These are phyloP conservation scores for Vigna mungo DNA, from an alignment of 306 rosid genomes.

Conservation along the genomic window DNA sequence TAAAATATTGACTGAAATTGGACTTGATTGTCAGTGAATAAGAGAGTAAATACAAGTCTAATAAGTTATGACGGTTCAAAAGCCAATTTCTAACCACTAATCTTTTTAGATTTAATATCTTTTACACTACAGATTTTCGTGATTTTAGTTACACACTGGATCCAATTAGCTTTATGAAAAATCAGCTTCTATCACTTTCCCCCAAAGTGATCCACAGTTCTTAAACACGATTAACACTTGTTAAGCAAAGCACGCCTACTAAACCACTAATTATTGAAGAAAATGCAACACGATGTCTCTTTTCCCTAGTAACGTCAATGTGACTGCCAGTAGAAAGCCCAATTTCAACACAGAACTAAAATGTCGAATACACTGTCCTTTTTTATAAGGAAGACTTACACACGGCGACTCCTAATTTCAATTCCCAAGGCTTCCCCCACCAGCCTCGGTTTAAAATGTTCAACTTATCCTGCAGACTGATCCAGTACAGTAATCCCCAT, in stretches of 20 bases:
- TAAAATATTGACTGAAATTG: conserved; percentile 5
- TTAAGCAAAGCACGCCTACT: conserved; percentile 2
- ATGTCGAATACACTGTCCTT: neutral
- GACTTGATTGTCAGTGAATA: conserved; percentile 5
- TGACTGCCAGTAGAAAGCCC: conserved; percentile 8
- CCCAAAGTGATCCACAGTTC: conserved; percentile 3
- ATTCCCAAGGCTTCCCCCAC: conserved; percentile 7
- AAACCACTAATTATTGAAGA: neutral
- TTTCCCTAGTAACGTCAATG: neutral
- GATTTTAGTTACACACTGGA: conserved; percentile 1
- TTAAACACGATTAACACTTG: neutral
- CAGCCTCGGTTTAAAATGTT: conserved; percentile 20
- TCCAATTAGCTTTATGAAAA: neutral
- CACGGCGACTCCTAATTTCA: neutral
- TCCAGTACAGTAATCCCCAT: neutral
- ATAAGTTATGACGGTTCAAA: neutral
- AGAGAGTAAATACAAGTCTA: neutral
- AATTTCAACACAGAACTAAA: conserved; percentile 19
- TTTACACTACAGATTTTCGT: neutral
- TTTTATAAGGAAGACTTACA: conserved; percentile 10
- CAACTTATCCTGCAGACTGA: neutral
- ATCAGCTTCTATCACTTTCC: conserved; percentile 20
- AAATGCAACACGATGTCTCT: conserved; percentile 17
- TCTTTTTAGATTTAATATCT: neutral
- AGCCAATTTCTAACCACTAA: neutral